Evolutionary conservation across 2,329 filamentous ascomycete species (phyloP), one percentile per base, ranked within the genome.

Genomic region (Zymoseptoria passerinii): DNA sequence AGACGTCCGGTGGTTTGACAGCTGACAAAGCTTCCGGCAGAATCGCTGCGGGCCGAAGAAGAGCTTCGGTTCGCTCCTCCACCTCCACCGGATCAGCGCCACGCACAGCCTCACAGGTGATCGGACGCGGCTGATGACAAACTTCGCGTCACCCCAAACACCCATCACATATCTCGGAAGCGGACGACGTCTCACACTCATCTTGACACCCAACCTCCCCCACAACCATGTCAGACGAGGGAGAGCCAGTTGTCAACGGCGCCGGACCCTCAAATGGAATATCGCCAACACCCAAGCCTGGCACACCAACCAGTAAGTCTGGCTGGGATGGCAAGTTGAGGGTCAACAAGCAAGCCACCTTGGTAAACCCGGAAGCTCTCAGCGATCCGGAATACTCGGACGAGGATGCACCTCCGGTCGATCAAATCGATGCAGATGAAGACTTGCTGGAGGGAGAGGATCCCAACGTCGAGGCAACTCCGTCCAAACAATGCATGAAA

Each of bases 351-450:
- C 86, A 83, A 70, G 80, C 85, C 1, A 77, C 83, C 29, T 77
- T 95, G 52, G 78, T 82, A 23, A 95, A 95, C 68, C 88, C 90
- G 2, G 90, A 94, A 69, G 89, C 88, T 8, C 74, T 95, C 54
- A 88, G 88, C 50, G 91, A 96, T 68, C 84, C 89, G 0, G 91
- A 96, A 58, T 90, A 92, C 70, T 94, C 89, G 16, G 91, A 89
- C 65, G 83, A 82, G 19, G 81, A 83, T 63, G 81, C 79, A 19
- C 75, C 88, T 61, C 83, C 83, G 0, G 86, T 87, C 53, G 88
- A 95, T 59, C 80, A 87, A 70, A 90, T 95, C 58, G 80, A 83
- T 27, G 88, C 90, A 6, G 91, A 95, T 70, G 90, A 95, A 54
- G 83, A 86, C 71, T 69, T 86, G 58, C 73, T 86, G 1, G 83